A percentile compares a stretch with the other conserved stretches of the same genome.
Conservation (phyloP, 257 asterid species). For the Buddleja alternifolia region DNA sequence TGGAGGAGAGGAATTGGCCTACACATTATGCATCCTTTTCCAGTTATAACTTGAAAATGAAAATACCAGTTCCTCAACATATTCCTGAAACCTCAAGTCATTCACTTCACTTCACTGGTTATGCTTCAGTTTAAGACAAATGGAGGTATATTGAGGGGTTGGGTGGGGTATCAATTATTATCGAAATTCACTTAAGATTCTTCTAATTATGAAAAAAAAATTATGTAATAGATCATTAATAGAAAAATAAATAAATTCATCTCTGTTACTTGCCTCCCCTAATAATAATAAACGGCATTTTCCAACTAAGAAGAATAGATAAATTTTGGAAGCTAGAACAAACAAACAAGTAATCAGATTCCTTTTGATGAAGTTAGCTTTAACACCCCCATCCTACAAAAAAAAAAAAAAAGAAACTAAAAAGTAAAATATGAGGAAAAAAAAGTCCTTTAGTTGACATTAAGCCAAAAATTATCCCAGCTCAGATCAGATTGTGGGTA, state of each 20-base stretch:
- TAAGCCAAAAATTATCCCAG: constrained; percentile 30
- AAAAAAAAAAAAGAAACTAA: no score
- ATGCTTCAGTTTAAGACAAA: background rate
- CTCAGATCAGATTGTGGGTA: constrained; percentile 31
- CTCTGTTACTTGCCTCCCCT: constrained; percentile 21
- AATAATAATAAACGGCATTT: constrained; percentile 28
- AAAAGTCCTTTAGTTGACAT: constrained; percentile 5
- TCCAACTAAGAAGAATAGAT: constrained; percentile 33
- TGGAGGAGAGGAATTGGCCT: no score
- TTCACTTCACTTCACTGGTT: no score
- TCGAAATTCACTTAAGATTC: constrained; percentile 11
- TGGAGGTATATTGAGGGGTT: no score
- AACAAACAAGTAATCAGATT: constrained; percentile 26
- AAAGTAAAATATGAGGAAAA: no score
- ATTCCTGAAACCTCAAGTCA: no score
- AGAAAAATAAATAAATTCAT: background rate
- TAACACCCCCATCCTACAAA: no score
- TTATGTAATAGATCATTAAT: no score
- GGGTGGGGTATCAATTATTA: constrained; percentile 11
- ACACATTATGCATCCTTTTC: no score
- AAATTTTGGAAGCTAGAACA: constrained; percentile 32
- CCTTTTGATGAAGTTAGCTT: background rate
- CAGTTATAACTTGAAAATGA: no score
- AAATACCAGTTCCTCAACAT: no score
- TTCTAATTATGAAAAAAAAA: background rate